Evolutionary conservation across 83 land plant genomes (phyloP).

Genomic region (Thuja plicata): DNA sequence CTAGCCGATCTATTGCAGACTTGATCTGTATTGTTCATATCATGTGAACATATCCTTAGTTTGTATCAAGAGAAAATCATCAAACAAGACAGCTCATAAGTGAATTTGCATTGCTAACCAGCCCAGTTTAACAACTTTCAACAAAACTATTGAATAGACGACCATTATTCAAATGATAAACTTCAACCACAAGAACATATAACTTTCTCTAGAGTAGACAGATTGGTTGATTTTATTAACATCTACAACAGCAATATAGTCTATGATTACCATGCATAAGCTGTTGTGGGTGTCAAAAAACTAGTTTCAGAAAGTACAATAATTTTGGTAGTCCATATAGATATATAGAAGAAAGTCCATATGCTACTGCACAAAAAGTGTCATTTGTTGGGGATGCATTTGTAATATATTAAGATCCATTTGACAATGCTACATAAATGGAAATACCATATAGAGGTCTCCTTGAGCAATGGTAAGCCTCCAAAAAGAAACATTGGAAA

Average conservation of each 20-base stretch:
- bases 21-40: constrained; percentile 30
- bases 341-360: not conserved
- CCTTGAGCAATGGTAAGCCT: not conserved
- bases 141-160: not conserved
- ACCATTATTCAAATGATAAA: not conserved
- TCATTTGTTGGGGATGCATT: not conserved
- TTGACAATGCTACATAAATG: not conserved
- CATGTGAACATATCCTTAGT: not conserved
- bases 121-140: not conserved
- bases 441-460: not conserved
- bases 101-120: not conserved
- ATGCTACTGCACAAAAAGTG: not conserved
- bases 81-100: not conserved
- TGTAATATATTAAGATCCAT: not conserved
- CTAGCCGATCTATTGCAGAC: constrained; percentile 42
- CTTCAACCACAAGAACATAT: not conserved
- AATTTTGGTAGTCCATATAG: not conserved
- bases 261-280: not conserved
- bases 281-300: not conserved
- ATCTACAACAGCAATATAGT: not conserved
- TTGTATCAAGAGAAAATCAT: not conserved
- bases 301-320: not conserved
- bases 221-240: not conserved
- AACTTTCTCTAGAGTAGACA: not conserved
- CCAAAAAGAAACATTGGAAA: not conserved